Percentiles rank a stretch among this genome's conserved stretches.
Conservation (phyloP, 306 rosid species). For the Dicorynia guianensis region DNA sequence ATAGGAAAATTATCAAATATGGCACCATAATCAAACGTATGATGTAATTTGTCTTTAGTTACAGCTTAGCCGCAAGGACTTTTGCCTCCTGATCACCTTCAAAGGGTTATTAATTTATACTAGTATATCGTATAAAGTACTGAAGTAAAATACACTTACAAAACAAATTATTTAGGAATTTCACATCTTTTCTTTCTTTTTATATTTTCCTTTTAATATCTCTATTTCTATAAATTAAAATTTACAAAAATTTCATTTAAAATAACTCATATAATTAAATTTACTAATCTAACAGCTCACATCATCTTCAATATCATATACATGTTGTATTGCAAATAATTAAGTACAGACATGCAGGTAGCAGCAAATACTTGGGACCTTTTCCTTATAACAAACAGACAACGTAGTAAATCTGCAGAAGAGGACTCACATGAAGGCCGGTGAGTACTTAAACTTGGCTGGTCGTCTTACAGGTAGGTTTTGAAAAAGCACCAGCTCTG, state of each 20-base stretch:
- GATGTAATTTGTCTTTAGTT: not conserved
- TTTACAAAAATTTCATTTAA: no score
- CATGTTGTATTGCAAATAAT: not conserved
- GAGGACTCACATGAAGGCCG: conserved; percentile 73
- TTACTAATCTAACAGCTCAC: no score
- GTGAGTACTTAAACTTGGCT: conserved; percentile 80
- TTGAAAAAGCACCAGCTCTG: conserved; percentile 3
- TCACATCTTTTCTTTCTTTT: not conserved
- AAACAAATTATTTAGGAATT: not conserved
- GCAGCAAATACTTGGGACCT: no score
- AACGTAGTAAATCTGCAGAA: not conserved
- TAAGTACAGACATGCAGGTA: not conserved
- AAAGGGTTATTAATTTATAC: not conserved
- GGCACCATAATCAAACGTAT: no score
- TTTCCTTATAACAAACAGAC: not conserved
- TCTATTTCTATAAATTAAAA: no score
- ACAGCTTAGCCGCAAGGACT: conserved; percentile 24
- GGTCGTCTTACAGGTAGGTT: not conserved
- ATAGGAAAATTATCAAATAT: no score
- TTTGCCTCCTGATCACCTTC: conserved; percentile 30
- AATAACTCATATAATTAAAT: no score
- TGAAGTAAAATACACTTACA: no score
- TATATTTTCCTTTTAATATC: no score
- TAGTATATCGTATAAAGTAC: not conserved
- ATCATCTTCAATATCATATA: no score